Conservation (phyloP, 164 flowering plant genomes). For the Vitis rotundifolia region DNA sequence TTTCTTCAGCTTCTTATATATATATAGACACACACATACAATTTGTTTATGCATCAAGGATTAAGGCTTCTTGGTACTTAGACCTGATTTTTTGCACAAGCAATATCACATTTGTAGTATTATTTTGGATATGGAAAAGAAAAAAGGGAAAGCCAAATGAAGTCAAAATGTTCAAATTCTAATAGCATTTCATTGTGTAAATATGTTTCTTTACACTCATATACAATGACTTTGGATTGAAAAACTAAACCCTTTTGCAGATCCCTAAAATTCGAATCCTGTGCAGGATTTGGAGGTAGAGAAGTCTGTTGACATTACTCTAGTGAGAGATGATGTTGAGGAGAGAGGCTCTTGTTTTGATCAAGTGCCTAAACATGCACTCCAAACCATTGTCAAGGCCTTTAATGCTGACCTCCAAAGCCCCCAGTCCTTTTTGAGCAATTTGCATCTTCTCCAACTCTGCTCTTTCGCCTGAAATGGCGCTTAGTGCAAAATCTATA, state of each 20-base stretch:
- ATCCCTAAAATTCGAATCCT: slow-evolving; percentile 21
- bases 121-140: too few relatives aligned
- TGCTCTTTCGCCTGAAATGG: background rate
- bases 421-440: slow-evolving; percentile 22
- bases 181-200: too few relatives aligned
- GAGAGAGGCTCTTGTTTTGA: slow-evolving; percentile 40
- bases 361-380: slow-evolving; percentile 33
- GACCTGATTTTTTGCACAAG: too few relatives aligned
- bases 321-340: slow-evolving; percentile 38
- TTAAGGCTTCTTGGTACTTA: too few relatives aligned
- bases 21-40: too few relatives aligned
- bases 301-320: background rate
- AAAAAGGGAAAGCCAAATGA: too few relatives aligned
- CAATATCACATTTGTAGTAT: too few relatives aligned
- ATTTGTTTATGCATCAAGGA: too few relatives aligned
- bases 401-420: slow-evolving; percentile 27
- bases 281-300: slow-evolving; percentile 9
- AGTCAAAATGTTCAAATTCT: too few relatives aligned
- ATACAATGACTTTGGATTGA: background rate
- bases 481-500: slow-evolving; percentile 15
- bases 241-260: slow-evolving; percentile 4
- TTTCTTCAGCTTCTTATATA: too few relatives aligned
- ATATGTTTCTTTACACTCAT: too few relatives aligned
- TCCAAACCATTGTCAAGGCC: slow-evolving; percentile 39
- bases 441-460: slow-evolving; percentile 14